phyloP scores from a whole-genome alignment of 1,284 basidiomycete genomes.

The Ceratobasidium sp. region DNA sequence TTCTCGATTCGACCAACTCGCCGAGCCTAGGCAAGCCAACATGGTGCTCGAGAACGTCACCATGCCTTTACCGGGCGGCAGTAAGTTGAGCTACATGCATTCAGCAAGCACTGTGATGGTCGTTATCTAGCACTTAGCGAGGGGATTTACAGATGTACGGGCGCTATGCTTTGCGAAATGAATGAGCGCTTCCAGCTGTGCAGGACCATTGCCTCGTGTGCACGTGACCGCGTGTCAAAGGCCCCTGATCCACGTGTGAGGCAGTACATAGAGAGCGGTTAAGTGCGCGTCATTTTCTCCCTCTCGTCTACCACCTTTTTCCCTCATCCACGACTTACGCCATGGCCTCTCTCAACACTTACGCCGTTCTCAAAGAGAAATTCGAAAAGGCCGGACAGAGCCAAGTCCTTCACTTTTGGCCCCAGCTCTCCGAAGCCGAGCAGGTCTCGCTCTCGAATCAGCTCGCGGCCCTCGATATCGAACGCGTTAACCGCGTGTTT shows the following conservation, averaged over 20 bases:
- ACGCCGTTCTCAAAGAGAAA: constrained; percentile 59
- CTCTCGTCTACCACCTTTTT: constrained; percentile 1
- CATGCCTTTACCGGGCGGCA: constrained; percentile 55
- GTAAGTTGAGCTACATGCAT: constrained; percentile 58
- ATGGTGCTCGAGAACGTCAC: constrained; percentile 58
- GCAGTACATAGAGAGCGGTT: constrained; percentile 11
- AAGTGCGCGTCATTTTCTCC: constrained; percentile 16
- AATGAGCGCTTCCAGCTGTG: background rate
- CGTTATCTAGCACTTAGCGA: constrained; percentile 5
- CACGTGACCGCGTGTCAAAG: constrained; percentile 19
- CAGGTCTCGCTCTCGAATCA: constrained; percentile 78
- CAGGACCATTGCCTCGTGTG: background rate
- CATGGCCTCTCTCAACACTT: constrained; percentile 45
- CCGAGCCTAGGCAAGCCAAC: constrained; percentile 57
- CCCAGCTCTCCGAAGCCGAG: constrained; percentile 75
- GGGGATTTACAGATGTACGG: background rate
- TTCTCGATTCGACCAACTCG: constrained; percentile 19
- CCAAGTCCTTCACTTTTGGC: constrained; percentile 93
- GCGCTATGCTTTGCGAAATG: background rate
- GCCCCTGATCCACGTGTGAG: constrained; percentile 32
- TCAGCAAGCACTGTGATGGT: constrained; percentile 59
- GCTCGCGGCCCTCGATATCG: constrained; percentile 86
- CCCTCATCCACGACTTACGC: constrained; percentile 8
- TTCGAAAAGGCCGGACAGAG: constrained; percentile 88
- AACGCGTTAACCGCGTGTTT: constrained; percentile 93